Evolutionary conservation across 2,329 filamentous ascomycete genomes (phyloP).

Genomic region (Pseudocercospora eumusae): DNA sequence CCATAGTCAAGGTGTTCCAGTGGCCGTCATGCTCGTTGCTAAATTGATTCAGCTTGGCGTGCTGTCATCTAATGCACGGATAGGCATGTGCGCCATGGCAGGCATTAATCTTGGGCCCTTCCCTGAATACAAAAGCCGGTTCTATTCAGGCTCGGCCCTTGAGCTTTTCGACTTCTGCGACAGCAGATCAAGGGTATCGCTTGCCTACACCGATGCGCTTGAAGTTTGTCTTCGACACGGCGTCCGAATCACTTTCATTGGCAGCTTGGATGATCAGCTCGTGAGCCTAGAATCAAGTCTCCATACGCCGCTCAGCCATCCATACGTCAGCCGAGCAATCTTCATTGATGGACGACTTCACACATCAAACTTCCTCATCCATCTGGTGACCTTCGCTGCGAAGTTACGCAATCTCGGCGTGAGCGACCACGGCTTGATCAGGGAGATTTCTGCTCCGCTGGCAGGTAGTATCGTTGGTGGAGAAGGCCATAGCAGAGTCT

Average conservation of each 20-base stretch:
- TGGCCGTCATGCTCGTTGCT: slow-evolving; percentile 86
- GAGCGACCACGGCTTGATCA: slow-evolving; percentile 87
- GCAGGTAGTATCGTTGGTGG: slow-evolving; percentile 89
- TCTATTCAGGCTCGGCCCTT: slow-evolving; percentile 86
- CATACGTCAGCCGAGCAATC: slow-evolving; percentile 91
- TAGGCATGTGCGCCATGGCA: slow-evolving; percentile 86
- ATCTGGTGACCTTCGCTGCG: slow-evolving; percentile 87
- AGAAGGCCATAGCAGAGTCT: slow-evolving; percentile 89
- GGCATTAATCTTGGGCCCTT: slow-evolving; percentile 94
- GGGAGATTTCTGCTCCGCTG: slow-evolving; percentile 82
- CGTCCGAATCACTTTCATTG: slow-evolving; percentile 81
- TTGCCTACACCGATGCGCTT: slow-evolving; percentile 75
- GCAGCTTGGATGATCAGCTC: slow-evolving; percentile 95
- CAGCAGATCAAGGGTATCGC: slow-evolving; percentile 76
- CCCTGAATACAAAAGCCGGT: slow-evolving; percentile 82
- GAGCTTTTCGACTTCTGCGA: slow-evolving; percentile 94
- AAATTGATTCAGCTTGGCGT: slow-evolving; percentile 91
- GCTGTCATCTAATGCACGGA: slow-evolving; percentile 66
- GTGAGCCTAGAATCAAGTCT: slow-evolving; percentile 92
- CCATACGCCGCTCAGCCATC: slow-evolving; percentile 81
- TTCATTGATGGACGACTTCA: slow-evolving; percentile 93
- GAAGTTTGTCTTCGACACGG: slow-evolving; percentile 74
- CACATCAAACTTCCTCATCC: slow-evolving; percentile 88
- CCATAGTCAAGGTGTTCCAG: slow-evolving; percentile 93
- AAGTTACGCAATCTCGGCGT: slow-evolving; percentile 93